Percentiles rank a stretch among this genome's conserved stretches.
Conservation (phyloP, 2,329 filamentous ascomycete species). For the Aspergillus pseudotamarii region DNA sequence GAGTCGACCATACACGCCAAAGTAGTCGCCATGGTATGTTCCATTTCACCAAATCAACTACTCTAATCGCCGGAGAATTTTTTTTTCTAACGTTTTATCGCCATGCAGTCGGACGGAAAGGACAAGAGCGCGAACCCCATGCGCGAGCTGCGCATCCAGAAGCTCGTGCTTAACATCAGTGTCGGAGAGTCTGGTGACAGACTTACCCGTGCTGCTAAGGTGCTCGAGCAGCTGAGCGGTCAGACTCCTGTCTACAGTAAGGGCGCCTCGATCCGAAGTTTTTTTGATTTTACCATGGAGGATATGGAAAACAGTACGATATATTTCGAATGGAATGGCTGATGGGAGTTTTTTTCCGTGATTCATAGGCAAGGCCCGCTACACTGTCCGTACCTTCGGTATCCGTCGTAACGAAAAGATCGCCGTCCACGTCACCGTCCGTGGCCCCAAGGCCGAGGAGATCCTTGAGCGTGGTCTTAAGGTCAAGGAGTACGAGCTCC, state of each 20-base stretch:
- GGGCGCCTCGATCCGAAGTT: slow-evolving; percentile 38
- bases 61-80: not conserved
- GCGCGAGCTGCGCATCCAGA: slow-evolving; percentile 99
- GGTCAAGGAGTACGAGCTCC: slow-evolving; percentile 99
- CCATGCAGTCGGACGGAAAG: slow-evolving; percentile 66
- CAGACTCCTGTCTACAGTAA: slow-evolving; percentile 99
- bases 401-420: slow-evolving; percentile 99
- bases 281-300: not conserved
- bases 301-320: not conserved
- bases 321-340: slow-evolving; percentile 13
- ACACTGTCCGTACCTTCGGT: slow-evolving; percentile 99
- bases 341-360: slow-evolving; percentile 25
- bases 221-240: slow-evolving; percentile 98
- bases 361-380: slow-evolving; percentile 89
- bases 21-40: slow-evolving; percentile 54
- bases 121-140: slow-evolving; percentile 95
- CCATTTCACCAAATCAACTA: slow-evolving; percentile 10
- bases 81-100: slow-evolving; percentile 21
- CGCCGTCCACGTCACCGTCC: slow-evolving; percentile 97
- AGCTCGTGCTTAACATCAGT: slow-evolving; percentile 99
- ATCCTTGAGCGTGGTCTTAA: slow-evolving; percentile 99
- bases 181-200: slow-evolving; percentile 99
- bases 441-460: slow-evolving; percentile 98
- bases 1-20: slow-evolving; percentile 43
- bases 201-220: slow-evolving; percentile 99